Conservation (phyloP, 2,329 filamentous ascomycete species). For the Trichophyton schoenleinii region DNA sequence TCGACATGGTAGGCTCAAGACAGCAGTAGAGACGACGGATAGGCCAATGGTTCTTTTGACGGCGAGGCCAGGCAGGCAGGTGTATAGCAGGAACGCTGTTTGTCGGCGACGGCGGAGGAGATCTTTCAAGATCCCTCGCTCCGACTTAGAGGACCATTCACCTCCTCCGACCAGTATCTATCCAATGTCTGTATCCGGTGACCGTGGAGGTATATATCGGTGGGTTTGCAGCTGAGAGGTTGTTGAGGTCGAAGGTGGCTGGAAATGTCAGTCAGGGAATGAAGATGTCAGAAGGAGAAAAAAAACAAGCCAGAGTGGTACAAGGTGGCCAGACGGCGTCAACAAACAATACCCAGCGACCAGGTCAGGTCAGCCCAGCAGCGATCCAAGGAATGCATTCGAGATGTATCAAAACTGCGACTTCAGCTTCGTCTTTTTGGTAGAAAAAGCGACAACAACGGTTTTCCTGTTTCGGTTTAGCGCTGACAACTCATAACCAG, state of each 20-base stretch:
- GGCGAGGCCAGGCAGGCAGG: background rate
- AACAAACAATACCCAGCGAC: too few species aligned
- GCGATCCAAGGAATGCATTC: too few species aligned
- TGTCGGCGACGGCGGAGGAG: slow-evolving; percentile 26
- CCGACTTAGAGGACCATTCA: slow-evolving; percentile 16
- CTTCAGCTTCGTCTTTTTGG: background rate
- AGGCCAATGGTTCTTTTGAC: background rate
- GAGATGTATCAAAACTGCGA: background rate
- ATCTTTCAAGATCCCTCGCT: slow-evolving; percentile 34
- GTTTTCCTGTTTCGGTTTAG: slow-evolving; percentile 31
- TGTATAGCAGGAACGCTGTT: background rate
- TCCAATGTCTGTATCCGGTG: too few species aligned
- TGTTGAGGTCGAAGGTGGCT: too few species aligned
- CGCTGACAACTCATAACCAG: slow-evolving; percentile 17
- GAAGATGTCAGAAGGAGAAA: background rate
- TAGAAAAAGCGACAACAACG: slow-evolving; percentile 25
- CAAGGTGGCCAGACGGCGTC: too few species aligned
- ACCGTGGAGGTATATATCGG: too few species aligned
- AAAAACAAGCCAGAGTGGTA: too few species aligned
- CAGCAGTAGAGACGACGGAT: background rate
- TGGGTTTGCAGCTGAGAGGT: too few species aligned
- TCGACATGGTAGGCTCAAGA: slow-evolving; percentile 22
- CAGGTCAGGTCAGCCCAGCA: too few species aligned
- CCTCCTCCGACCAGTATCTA: background rate
- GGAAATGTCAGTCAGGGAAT: too few species aligned